Conservation (phyloP, 345 rosid species). For the Eucalyptus cloeziana region DNA sequence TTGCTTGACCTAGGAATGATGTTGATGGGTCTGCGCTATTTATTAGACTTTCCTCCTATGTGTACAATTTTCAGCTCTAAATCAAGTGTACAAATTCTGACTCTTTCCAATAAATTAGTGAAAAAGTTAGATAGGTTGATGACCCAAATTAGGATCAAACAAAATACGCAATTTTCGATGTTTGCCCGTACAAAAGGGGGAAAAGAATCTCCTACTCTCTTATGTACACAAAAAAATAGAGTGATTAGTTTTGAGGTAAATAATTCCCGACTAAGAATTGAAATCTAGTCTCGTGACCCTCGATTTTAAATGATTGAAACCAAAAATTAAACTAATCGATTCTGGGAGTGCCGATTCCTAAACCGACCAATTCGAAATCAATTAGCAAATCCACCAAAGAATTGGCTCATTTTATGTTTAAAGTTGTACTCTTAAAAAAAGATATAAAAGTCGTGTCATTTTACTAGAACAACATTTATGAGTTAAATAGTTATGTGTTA, state of each 20-base stretch:
- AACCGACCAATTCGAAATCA: fast-evolving
- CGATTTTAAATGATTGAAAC: neutral
- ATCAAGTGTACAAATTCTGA: neutral
- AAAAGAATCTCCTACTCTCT: neutral
- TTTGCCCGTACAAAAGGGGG: fast-evolving
- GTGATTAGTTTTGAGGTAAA: fast-evolving
- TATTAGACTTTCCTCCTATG: neutral
- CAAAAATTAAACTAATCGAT: neutral
- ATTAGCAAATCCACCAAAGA: fast-evolving
- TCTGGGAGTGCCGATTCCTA: fast-evolving
- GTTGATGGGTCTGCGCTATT: neutral
- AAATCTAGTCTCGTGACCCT: neutral
- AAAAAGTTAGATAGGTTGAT: neutral
- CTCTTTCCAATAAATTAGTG: neutral
- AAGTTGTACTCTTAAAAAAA: fast-evolving
- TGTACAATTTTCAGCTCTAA: neutral
- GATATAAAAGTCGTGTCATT: neutral
- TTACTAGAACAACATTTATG: neutral
- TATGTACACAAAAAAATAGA: neutral
- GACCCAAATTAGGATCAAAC: neutral
- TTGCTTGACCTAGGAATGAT: neutral
- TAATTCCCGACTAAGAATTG: fast-evolving
- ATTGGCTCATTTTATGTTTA: neutral
- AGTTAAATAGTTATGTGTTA: neutral
- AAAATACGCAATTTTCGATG: fast-evolving